Percentiles rank a stretch among this genome's conserved stretches.
Evolutionary conservation across 495 filamentous ascomycete genomes (phyloP).

Genomic region (Aspergillus funiculosus): DNA sequence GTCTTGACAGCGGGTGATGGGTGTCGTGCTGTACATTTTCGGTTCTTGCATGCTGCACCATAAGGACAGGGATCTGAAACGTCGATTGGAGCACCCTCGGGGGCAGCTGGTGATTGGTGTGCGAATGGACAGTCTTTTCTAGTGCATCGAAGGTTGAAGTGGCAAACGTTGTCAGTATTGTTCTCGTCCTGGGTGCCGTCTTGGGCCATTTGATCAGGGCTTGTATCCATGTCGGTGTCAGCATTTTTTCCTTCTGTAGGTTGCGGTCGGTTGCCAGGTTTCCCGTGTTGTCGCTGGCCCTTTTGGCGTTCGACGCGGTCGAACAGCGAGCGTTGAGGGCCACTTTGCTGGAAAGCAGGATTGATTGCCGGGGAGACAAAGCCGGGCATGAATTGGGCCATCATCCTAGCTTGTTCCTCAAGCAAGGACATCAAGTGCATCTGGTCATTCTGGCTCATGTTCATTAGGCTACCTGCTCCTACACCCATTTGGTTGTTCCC

Average conservation of each 20-base stretch:
- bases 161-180: conserved; percentile 54
- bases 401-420: conserved; percentile 84
- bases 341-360: conserved; percentile 48
- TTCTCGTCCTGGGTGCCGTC: conserved; percentile 50
- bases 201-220: conserved; percentile 20
- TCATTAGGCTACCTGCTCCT: conserved; percentile 37
- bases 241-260: conserved; percentile 19
- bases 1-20: conserved; percentile 80
- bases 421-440: conserved; percentile 78
- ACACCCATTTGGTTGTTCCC: conserved; percentile 38
- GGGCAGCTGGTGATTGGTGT: conserved; percentile 89
- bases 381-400: conserved; percentile 59
- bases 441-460: conserved; percentile 62
- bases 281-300: conserved; percentile 37
- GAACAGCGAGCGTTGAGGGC: conserved; percentile 59
- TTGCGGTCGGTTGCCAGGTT: conserved; percentile 35
- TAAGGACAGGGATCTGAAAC: conserved; percentile 74
- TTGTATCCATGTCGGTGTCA: conserved; percentile 41
- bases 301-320: conserved; percentile 61
- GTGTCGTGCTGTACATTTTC: conserved; percentile 86
- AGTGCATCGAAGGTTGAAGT: conserved; percentile 80
- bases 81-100: conserved; percentile 74
- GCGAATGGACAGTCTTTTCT: conserved; percentile 87
- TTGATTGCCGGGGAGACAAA: conserved; percentile 47
- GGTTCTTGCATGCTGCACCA: conserved; percentile 88